phyloP scores from a whole-genome alignment of 176 grass and related monocot genomes.

The Oryza longistaminata region DNA sequence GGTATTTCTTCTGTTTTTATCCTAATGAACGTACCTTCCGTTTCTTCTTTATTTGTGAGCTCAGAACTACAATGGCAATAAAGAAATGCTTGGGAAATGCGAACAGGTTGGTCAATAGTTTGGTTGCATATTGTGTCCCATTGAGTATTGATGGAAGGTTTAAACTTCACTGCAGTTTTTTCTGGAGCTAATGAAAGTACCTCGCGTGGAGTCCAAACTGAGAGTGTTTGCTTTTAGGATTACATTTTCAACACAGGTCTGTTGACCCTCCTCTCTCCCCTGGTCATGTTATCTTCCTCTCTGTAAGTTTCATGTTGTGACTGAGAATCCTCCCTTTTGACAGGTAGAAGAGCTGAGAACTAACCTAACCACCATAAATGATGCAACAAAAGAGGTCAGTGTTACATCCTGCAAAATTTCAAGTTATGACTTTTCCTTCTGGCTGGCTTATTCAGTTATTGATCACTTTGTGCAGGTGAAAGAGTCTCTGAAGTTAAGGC shows the following conservation, averaged over 20 bases:
- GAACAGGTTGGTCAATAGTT: constrained; percentile 78
- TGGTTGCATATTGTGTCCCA: constrained; percentile 3
- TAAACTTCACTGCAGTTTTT: constrained; percentile 71
- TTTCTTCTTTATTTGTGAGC: background rate
- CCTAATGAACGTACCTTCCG: background rate
- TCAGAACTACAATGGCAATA: constrained; percentile 84
- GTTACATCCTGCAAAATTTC: background rate
- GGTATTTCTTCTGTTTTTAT: constrained; percentile 30
- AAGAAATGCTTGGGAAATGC: constrained; percentile 95
- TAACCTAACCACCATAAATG: constrained; percentile 88
- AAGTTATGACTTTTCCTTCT: constrained; percentile 6
- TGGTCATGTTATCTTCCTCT: constrained; percentile 18
- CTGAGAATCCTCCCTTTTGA: constrained; percentile 25
- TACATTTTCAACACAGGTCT: constrained; percentile 84
- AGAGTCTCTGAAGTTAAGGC: constrained; percentile 73
- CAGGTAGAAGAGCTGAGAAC: constrained; percentile 76
- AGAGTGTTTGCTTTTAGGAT: constrained; percentile 97
- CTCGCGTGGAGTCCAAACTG: constrained; percentile 93
- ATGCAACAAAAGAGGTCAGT: constrained; percentile 78
- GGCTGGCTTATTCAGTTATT: constrained; percentile 21
- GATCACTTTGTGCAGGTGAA: constrained; percentile 55
- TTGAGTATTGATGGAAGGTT: constrained; percentile 34
- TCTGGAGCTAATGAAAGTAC: constrained; percentile 95
- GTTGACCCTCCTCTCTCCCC: background rate
- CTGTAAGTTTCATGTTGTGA: constrained; percentile 22